These are phyloP conservation scores for Cercophora scortea DNA, from an alignment of 495 filamentous ascomycete genomes.

Conservation along the genomic window DNA sequence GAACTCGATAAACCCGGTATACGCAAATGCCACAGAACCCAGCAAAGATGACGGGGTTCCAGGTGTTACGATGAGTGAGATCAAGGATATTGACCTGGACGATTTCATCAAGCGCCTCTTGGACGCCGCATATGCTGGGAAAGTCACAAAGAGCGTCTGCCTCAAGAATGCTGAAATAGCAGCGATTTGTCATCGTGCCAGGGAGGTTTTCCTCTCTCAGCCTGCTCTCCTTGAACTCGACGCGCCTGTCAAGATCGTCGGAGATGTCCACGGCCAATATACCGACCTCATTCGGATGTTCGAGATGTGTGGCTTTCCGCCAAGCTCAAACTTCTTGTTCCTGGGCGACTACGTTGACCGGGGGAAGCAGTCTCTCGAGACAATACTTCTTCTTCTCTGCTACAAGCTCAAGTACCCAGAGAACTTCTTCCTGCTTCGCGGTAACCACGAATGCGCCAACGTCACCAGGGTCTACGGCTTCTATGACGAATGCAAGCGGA, in stretches of 20 bases:
- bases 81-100: conserved; percentile 89
- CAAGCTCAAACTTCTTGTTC: conserved; percentile 89
- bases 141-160: conserved; percentile 94
- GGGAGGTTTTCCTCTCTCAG: conserved; percentile 85
- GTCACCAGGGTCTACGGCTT: conserved; percentile 98
- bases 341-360: conserved; percentile 97
- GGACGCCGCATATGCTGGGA: conserved; percentile 91
- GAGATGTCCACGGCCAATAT: conserved; percentile 97
- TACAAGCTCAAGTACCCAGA: conserved; percentile 99
- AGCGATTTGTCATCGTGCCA: conserved; percentile 78
- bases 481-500: conserved; percentile 97
- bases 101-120: conserved; percentile 94
- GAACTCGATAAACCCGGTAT: conserved; percentile 43
- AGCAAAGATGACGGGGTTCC: conserved; percentile 30
- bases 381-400: conserved; percentile 88
- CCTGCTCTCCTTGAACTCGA: conserved; percentile 86
- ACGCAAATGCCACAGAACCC: conserved; percentile 30
- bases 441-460: conserved; percentile 98
- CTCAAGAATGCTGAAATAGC: conserved; percentile 96
- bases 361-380: conserved; percentile 95
- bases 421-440: conserved; percentile 96
- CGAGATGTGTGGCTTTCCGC: conserved; percentile 98
- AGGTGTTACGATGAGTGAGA: conserved; percentile 58
- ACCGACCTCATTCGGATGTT: conserved; percentile 96
- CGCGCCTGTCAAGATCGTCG: conserved; percentile 98